Base-by-base conservation (phyloP, 208 protist species). In the Trypanosoma lewisi region DNA sequence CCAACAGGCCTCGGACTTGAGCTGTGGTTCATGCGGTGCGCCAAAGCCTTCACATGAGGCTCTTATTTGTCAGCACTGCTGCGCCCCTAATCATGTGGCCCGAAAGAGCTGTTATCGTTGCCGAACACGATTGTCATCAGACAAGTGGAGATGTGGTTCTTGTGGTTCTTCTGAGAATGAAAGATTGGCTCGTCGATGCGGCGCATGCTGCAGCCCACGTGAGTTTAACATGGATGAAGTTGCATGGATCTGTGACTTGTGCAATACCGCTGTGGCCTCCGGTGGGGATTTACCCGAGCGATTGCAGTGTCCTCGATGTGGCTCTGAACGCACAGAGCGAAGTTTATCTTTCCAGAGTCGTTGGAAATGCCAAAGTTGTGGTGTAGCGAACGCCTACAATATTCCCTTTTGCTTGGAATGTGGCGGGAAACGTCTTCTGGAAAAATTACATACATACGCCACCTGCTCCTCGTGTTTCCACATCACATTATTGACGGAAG, bases 241-340 rank as follows among this genome's bases (percentile, higher is more conserved):
- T 33, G 78, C 74, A 60, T 95, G 89, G 89, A 51, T 92, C 30
- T 95, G 89, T 63, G 79, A 83, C 37, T 51, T 95, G n/a, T 95
- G 89, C 67, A 70, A 73, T 27, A 83, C 77, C 2, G 50, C 70
- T 2, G 81, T 93, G 14, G 68, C 71, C 37, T 86, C 82, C 2
- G 85, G 85, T 12, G 82, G 81, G 7, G 81, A 77, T n/a, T 33
- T 87, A 14, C 77, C 74, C 2, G 76, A 82, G 14, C 56, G 70
- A 5, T 63, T 21, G 12, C 66, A 79, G 25, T 95, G 89, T 59
- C 80, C 85, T 8, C 71, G 64, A 28, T 95, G 89, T 63, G 49
- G 45, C 27, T 39, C 73, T 2, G 57, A 66, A 30, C 68, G 85
- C 8, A 57, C 60, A 11, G 34, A 30, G 2, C 49, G 68, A 7